Evolutionary conservation across 2,329 filamentous ascomycete species (phyloP), one percentile per base, ranked within the genome.

Genomic region (Septoria linicola): DNA sequence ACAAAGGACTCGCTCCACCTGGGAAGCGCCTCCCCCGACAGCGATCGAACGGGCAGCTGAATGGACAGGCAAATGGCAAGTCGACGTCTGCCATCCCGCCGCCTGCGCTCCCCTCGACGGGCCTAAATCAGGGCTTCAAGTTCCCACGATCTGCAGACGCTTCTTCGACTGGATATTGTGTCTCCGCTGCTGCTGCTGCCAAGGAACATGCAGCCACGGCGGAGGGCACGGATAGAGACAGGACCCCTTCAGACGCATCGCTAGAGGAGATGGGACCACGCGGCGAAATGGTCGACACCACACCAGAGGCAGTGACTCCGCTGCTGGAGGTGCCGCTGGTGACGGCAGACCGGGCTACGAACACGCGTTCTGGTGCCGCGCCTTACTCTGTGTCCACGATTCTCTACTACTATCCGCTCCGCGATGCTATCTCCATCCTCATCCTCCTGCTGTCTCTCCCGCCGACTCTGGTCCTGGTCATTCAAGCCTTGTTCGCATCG

Each of bases 401-500:
- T 63, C 82, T 97, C 68, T 84, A 84, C 65, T 89, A 90, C 45
- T 92, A 91, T 65, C 92, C 92, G 47, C 83, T 96, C 67, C 88
- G 89, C 74, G 92, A 97, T 74, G 96, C 92, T 55, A 89, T 96
- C 72, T 90, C 92, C 68, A 96, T 97, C 66, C 83, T 97, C 70
- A 96, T 96, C 72, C 88, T 96, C 64, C 82, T 97, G 61, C 87
- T 96, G 72, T 91, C 95, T 68, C 83, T 96, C 8, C 91, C 92
- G 23, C 89, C 91, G 17, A 85, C 92, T 64, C 84, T 92, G 52
- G 80, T 96, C 64, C 92, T 90, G 58, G 79, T 89, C 69, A 89
- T 96, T 65, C 95, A 96, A 72, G 85, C 90, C 67, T 81, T 96
- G 60, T 97, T 96, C 73, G 90, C 92, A 61, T 85, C 90, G 59